Evolutionary conservation across 257 asterid species (phyloP).

Genomic region (Nicotiana otophora): DNA sequence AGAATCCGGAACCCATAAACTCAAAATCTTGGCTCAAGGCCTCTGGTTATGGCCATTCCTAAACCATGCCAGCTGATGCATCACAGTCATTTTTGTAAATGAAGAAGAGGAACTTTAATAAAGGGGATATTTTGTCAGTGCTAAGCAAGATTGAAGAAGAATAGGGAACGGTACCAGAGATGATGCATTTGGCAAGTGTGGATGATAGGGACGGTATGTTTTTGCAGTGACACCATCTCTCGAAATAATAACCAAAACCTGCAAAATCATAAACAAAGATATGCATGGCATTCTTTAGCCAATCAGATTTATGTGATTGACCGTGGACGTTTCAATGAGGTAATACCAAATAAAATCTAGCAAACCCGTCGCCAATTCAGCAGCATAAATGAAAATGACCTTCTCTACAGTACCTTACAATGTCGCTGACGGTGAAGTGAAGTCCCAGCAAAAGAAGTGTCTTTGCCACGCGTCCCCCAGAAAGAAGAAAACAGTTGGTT

Average conservation of each 20-base stretch:
- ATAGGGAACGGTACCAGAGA: constrained; percentile 17
- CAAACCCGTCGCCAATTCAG: too few relatives aligned
- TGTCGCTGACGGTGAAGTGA: background rate
- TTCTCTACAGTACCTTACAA: background rate
- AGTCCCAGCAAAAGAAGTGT: too few relatives aligned
- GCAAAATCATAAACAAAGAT: background rate
- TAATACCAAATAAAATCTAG: too few relatives aligned
- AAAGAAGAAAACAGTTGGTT: too few relatives aligned
- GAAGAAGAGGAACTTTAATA: background rate
- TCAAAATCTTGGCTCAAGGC: too few relatives aligned
- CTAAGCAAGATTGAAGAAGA: background rate
- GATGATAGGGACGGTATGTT: constrained; percentile 7
- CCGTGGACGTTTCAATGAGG: too few relatives aligned
- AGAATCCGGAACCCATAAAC: too few relatives aligned
- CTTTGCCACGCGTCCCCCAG: too few relatives aligned
- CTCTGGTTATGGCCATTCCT: constrained; percentile 15
- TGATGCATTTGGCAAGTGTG: constrained; percentile 14
- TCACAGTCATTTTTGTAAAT: constrained; percentile 7
- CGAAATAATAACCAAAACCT: background rate
- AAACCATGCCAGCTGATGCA: constrained; percentile 24
- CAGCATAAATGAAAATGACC: too few relatives aligned
- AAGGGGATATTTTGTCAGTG: background rate
- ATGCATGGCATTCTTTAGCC: background rate
- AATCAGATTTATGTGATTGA: background rate
- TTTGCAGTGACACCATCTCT: constrained; percentile 29